A percentile compares a stretch with the other conserved stretches of the same genome.
phyloP scores from a whole-genome alignment of 345 rosid genomes.

The Cardamine chenopodiifolia region DNA sequence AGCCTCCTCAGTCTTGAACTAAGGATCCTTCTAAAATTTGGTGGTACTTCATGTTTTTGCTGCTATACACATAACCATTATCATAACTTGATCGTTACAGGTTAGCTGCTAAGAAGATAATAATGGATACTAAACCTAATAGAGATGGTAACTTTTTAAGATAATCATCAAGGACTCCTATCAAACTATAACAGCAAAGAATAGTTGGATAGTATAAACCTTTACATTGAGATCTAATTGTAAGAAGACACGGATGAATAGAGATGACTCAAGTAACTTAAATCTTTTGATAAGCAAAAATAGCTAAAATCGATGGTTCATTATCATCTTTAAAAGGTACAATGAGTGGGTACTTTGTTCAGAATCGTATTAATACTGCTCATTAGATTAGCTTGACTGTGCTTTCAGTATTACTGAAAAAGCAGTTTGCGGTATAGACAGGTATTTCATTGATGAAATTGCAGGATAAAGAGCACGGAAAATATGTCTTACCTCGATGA shows the following conservation, averaged over 20 bases:
- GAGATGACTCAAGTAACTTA: background rate
- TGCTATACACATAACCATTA: conserved; percentile 43
- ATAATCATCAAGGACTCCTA: conserved; percentile 13
- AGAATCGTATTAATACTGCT: background rate
- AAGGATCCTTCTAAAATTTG: conserved; percentile 61
- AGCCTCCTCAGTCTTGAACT: conserved; percentile 77
- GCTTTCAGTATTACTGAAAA: conserved; percentile 10
- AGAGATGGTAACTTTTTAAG: background rate
- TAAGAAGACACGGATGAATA: background rate
- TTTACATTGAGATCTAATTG: background rate
- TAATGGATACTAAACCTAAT: conserved; percentile 8
- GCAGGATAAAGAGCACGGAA: conserved; percentile 7
- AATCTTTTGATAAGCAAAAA: background rate
- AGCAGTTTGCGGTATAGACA: conserved; percentile 2
- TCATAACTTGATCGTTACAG: conserved; percentile 19
- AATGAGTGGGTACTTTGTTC: conserved; percentile 5
- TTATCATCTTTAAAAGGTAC: conserved; percentile 18
- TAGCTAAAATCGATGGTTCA: conserved; percentile 2
- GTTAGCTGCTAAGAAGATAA: conserved; percentile 5
- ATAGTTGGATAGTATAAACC: background rate
- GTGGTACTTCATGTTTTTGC: conserved; percentile 64
- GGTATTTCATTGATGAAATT: conserved; percentile 2
- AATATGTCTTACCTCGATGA: conserved; percentile 62
- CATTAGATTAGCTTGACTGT: background rate
- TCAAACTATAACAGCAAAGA: background rate